Base-by-base conservation (phyloP, 2,329 filamentous ascomycete species). In the Bretziella fagacearum region DNA sequence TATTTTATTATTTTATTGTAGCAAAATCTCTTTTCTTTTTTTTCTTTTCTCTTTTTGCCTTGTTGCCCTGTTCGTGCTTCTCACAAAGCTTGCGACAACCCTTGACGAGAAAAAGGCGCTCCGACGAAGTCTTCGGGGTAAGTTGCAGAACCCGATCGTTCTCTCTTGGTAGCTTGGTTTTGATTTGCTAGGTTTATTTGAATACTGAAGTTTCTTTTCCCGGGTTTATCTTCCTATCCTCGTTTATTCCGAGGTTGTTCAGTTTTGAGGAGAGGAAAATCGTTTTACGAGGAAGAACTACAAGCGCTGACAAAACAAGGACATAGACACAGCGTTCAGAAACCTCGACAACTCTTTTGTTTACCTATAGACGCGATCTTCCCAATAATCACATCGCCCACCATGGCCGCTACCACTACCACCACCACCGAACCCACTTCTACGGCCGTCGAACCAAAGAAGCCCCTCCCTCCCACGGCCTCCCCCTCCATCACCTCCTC, bases 401-500 rank as follows among this genome's bases (percentile, higher is more conserved):
- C 36, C 6, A 33, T 37, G 15, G 36, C 37, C 8, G 8, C 22
- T 23, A 32, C 39, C 13, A 43, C 27, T 10, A 23, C 13, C 23
- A 20, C 39, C 33, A 30, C 40, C 22, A 35, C 18, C 32, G 36
- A 22, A n/a, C 23, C 39, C 20, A 23, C 47, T 13, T 36, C 39
- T 2, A 30, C 26, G 25, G 39, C 39, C 18, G 35, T 47, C 39
- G 48, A 50, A n/a, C 25, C 44, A 4, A 35, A 41, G 10, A 46
- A 43, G 8, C 11, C 44, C 4, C 39, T 47, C 10, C 40, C 37
- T 6, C 6, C n/a, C 25, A 13, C 27, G 42, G 6, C 46, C 51
- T 22, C 47, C 51, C 20, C 53, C 11, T 52, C 47, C 3, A 55
- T 56, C 15, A 51, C 51, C 36, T 52, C 53, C n/a, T 52, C 49